These are phyloP conservation scores for Suillus cothurnatus DNA, from an alignment of 768 basidiomycete genomes.

Conservation along the genomic window DNA sequence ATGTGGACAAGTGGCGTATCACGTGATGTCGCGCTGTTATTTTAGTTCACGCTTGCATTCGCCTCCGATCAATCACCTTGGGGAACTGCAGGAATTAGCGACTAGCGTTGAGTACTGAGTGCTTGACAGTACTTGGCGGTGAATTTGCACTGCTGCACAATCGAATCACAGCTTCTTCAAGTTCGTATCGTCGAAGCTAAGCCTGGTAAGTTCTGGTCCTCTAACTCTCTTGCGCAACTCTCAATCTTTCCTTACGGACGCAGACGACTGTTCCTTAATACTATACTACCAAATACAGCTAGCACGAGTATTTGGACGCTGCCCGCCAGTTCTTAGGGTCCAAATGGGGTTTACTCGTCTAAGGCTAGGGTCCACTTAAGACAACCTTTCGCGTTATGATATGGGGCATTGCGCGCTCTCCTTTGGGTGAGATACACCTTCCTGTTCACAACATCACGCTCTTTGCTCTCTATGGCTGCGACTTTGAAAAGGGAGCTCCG, in stretches of 20 bases:
- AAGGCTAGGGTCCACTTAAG: background rate
- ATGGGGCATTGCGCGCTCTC: background rate
- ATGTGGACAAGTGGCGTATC: background rate
- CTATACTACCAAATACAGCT: background rate
- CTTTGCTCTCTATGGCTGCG: slow-evolving; percentile 15
- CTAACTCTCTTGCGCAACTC: background rate
- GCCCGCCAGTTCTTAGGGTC: background rate
- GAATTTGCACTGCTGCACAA: background rate
- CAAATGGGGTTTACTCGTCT: background rate
- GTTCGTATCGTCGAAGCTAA: background rate
- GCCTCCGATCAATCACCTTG: background rate
- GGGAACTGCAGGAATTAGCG: background rate
- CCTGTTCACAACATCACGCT: background rate
- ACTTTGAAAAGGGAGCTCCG: slow-evolving; percentile 22
- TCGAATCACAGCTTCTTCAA: background rate
- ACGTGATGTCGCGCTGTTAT: background rate
- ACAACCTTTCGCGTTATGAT: background rate
- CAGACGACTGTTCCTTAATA: background rate
- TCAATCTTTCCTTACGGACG: background rate
- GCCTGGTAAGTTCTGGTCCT: background rate
- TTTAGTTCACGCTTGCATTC: background rate
- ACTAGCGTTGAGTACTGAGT: background rate
- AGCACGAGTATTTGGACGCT: background rate
- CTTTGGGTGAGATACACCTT: background rate
- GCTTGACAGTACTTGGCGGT: background rate